phyloP scores from a whole-genome alignment of 78 protist genomes.

The Goniomonas avonlea region DNA sequence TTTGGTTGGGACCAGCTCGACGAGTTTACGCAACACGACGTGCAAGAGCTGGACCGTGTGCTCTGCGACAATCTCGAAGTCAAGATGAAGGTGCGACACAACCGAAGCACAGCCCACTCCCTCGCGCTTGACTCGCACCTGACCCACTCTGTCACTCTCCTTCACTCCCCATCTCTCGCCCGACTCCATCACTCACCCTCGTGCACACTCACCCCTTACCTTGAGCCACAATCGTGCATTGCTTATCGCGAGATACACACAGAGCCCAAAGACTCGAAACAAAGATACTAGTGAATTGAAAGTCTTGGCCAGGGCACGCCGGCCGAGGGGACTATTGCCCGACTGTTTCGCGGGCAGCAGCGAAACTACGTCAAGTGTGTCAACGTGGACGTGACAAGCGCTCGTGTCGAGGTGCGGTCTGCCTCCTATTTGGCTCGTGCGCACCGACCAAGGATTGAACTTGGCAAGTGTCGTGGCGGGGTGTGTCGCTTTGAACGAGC shows the following conservation, averaged over 20 bases:
- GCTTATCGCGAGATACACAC: too few relatives aligned
- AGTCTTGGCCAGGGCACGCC: slow-evolving; percentile 58
- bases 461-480: slow-evolving; percentile 51
- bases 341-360: slow-evolving; percentile 77
- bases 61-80: slow-evolving; percentile 84
- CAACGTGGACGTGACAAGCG: slow-evolving; percentile 71
- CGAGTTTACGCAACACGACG: slow-evolving; percentile 92
- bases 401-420: too few relatives aligned
- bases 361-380: slow-evolving; percentile 73
- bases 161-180: neutral
- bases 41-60: slow-evolving; percentile 89
- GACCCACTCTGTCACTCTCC: neutral
- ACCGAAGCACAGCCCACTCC: neutral
- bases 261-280: too few relatives aligned
- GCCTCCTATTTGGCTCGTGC: too few relatives aligned
- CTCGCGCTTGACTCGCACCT: too few relatives aligned
- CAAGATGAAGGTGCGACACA: slow-evolving; percentile 78
- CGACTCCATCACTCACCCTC: neutral
- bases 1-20: slow-evolving; percentile 92
- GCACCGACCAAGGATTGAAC: too few relatives aligned
- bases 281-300: too few relatives aligned
- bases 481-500: too few relatives aligned
- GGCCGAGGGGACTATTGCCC: slow-evolving; percentile 71
- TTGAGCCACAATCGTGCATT: too few relatives aligned
- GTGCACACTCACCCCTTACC: too few relatives aligned